Evolutionary conservation across 2,329 filamentous ascomycete genomes (phyloP).

Genomic region (Arthroderma sp.): DNA sequence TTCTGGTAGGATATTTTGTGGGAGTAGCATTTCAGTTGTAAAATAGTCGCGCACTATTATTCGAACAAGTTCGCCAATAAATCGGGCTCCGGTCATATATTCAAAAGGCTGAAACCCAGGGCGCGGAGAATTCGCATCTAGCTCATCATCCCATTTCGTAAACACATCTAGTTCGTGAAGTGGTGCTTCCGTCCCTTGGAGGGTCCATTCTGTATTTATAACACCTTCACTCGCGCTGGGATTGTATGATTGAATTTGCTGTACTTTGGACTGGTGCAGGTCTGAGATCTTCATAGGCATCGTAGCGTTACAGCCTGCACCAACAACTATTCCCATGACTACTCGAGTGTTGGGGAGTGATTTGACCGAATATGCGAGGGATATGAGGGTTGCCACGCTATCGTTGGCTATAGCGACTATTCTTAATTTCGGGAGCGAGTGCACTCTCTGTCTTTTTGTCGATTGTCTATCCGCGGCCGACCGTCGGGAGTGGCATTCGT

Average conservation of each 20-base stretch:
- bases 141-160: slow-evolving; percentile 52
- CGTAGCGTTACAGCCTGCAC: slow-evolving; percentile 65
- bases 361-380: slow-evolving; percentile 56
- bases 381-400: slow-evolving; percentile 63
- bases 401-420: slow-evolving; percentile 67
- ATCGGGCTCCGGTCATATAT: slow-evolving; percentile 64
- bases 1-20: slow-evolving; percentile 36
- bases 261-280: slow-evolving; percentile 48
- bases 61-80: slow-evolving; percentile 59
- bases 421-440: slow-evolving; percentile 46
- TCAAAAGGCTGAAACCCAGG: slow-evolving; percentile 67
- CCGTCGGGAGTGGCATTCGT: slow-evolving; percentile 30
- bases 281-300: slow-evolving; percentile 51
- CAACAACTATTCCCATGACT: slow-evolving; percentile 63
- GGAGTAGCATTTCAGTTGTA: slow-evolving; percentile 28
- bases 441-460: slow-evolving; percentile 19
- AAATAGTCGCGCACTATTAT: slow-evolving; percentile 53
- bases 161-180: slow-evolving; percentile 48
- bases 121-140: slow-evolving; percentile 50
- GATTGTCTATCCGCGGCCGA: slow-evolving; percentile 12
- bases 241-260: slow-evolving; percentile 30
- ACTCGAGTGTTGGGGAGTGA: slow-evolving; percentile 47
- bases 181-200: slow-evolving; percentile 54
- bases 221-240: slow-evolving; percentile 46
- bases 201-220: slow-evolving; percentile 70